Percentiles rank a stretch among this genome's conserved stretches.
Conservation (phyloP, 2,329 filamentous ascomycete genomes). For the Exophiala bonariae region DNA sequence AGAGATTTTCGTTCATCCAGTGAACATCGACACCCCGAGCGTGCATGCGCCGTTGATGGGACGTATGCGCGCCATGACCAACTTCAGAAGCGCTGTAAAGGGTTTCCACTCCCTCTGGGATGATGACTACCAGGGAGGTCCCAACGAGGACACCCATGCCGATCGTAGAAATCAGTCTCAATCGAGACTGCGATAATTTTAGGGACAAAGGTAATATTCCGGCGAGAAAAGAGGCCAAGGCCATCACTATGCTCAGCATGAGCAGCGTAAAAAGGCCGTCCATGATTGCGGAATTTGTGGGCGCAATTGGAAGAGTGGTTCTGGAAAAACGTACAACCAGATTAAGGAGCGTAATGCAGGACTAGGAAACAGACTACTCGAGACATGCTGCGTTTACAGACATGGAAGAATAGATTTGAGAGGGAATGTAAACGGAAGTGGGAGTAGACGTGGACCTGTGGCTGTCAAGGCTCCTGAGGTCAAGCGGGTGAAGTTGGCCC, state of each 20-base stretch:
- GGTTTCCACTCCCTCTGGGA: slow-evolving; percentile 93
- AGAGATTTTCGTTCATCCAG: slow-evolving; percentile 27
- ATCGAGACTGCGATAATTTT: slow-evolving; percentile 78
- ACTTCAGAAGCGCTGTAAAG: slow-evolving; percentile 61
- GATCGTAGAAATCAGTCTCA: slow-evolving; percentile 86
- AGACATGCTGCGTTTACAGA: too few species aligned
- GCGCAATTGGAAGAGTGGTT: neutral
- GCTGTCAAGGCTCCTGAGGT: too few species aligned
- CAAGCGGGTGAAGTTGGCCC: too few species aligned
- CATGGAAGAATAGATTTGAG: too few species aligned
- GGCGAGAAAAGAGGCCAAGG: slow-evolving; percentile 79
- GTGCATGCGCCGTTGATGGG: slow-evolving; percentile 33
- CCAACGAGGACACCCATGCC: slow-evolving; percentile 93
- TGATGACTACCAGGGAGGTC: slow-evolving; percentile 93
- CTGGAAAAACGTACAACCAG: neutral
- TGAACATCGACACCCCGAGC: slow-evolving; percentile 29
- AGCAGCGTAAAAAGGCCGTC: slow-evolving; percentile 67
- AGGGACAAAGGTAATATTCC: slow-evolving; percentile 89
- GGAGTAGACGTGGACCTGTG: too few species aligned
- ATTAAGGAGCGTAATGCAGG: slow-evolving; percentile 1
- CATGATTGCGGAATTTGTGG: slow-evolving; percentile 36
- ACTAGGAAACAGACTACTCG: too few species aligned
- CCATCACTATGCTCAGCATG: slow-evolving; percentile 65
- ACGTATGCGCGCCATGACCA: slow-evolving; percentile 21
- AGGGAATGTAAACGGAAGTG: too few species aligned